Evolutionary conservation across 768 basidiomycete species (phyloP).

Genomic region (Erythrobasidium yunnanense): DNA sequence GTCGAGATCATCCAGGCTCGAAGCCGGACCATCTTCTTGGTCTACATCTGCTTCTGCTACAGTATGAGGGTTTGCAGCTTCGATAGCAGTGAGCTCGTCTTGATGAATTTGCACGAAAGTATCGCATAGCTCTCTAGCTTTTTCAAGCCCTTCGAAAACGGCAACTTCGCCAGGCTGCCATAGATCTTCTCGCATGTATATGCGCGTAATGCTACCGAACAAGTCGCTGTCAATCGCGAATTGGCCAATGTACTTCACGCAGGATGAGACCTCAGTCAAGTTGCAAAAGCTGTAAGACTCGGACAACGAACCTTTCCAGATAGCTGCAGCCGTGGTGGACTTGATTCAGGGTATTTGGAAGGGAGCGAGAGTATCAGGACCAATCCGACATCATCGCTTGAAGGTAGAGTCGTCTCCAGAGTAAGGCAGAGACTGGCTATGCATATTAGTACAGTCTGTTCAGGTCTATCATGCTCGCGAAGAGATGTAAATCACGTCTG

Average conservation of each 20-base stretch:
- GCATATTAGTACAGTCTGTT: neutral
- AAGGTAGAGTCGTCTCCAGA: constrained; percentile 14
- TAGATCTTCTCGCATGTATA: neutral
- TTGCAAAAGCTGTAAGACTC: neutral
- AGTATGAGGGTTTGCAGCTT: constrained; percentile 6
- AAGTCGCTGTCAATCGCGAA: constrained; percentile 41
- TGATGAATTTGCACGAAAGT: neutral
- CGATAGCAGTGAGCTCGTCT: constrained; percentile 9
- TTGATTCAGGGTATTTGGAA: constrained; percentile 40
- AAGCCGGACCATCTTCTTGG: too few relatives aligned
- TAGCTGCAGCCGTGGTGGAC: constrained; percentile 42
- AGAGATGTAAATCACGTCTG: neutral
- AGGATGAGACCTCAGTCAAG: neutral
- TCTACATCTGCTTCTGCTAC: constrained; percentile 16
- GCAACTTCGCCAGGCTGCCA: neutral
- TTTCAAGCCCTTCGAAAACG: constrained; percentile 14
- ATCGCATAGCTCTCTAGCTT: constrained; percentile 11
- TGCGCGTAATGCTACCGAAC: constrained; percentile 35
- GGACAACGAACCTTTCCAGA: constrained; percentile 31
- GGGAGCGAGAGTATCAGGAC: constrained; percentile 37
- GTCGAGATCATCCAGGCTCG: too few relatives aligned
- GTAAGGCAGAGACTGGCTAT: neutral
- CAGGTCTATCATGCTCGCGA: neutral
- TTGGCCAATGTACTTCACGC: constrained; percentile 40
- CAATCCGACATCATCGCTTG: constrained; percentile 13